Evolutionary conservation across 257 asterid species (phyloP), one percentile per base, ranked within the genome.

Genomic region (Pogostemon cablin): DNA sequence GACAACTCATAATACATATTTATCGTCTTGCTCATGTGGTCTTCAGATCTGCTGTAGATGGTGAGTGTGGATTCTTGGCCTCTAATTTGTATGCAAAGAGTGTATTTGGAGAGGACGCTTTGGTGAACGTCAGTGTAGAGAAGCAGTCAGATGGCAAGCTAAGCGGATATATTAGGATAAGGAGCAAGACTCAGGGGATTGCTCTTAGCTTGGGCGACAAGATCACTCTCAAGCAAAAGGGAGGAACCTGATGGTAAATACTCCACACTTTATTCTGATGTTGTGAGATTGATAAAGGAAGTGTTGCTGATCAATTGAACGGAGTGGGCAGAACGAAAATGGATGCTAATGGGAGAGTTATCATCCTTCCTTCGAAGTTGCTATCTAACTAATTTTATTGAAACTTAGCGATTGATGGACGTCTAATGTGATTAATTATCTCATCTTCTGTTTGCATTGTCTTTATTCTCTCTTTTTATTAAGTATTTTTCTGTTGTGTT

Each of bases 201-300:
- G 99, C 99, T 11, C 99, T 95, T 74, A 95, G 99, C 87, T 85
- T 95, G 83, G 99, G 98, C 3, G 99, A 95, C 90, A 95, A 95
- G 79, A 95, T 95, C 59, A 95, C 98, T 40, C 93, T 95, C 67
- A 95, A 95, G 90, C 99, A 95, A 80, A 95, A 95, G 84, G 97
- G 99, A 75, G 95, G 99, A 74, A 88, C 80, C 91, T 95, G 86
- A 93, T 78, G 78, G 84, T 79, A 77, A 77, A 70, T 46, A 32
- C 71, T 56, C 46, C 2, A 35, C 9, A 52, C 49, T 32, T 62
- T 66, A 25, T 12, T 72, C 61, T 15, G 11, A 52, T 47, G 63
- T 48, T 35, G 56, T 43, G 15, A 34, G 34, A 0, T 34, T 12
- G 39, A 8, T 67, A 46, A 49, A 62, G 6, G 34, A 34, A 54